Evolutionary conservation across 768 basidiomycete genomes (phyloP).

Genomic region (Serendipita indica): DNA sequence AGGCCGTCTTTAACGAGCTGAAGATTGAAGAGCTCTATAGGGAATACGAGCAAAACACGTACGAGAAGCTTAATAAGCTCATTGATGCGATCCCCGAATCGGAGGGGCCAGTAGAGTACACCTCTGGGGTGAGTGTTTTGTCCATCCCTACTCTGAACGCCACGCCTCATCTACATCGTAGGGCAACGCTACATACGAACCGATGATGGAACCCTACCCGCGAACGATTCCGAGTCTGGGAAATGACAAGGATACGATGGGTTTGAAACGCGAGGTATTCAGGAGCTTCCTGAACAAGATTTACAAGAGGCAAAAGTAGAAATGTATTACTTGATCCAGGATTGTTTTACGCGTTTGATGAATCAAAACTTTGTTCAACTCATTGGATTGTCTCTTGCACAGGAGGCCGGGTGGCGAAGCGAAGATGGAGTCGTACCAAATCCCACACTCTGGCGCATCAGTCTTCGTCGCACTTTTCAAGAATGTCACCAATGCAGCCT

Average conservation of each 20-base stretch:
- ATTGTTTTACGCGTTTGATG: neutral
- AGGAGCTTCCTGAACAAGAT: slow-evolving; percentile 81
- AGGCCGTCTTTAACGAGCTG: slow-evolving; percentile 56
- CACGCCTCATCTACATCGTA: too few species aligned
- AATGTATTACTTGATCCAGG: too few species aligned
- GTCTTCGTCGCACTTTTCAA: slow-evolving; percentile 55
- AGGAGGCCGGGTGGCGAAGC: too few species aligned
- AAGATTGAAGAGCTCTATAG: slow-evolving; percentile 53
- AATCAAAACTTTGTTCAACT: neutral
- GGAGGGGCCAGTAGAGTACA: neutral
- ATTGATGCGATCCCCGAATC: slow-evolving; percentile 62
- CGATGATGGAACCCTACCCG: slow-evolving; percentile 4
- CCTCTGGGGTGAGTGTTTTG: neutral
- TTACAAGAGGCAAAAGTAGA: slow-evolving; percentile 40
- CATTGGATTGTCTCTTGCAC: too few species aligned
- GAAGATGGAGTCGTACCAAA: slow-evolving; percentile 24
- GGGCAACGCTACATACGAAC: neutral
- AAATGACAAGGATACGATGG: slow-evolving; percentile 22
- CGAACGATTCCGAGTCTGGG: slow-evolving; percentile 9
- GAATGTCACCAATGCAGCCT: slow-evolving; percentile 45
- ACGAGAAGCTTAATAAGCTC: slow-evolving; percentile 45
- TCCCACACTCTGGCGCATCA: slow-evolving; percentile 20
- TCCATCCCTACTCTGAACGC: neutral
- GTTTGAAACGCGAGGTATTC: slow-evolving; percentile 55
- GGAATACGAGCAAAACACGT: slow-evolving; percentile 64